phyloP scores from a whole-genome alignment of 2,329 filamentous ascomycete species.

The Venturia asperata region DNA sequence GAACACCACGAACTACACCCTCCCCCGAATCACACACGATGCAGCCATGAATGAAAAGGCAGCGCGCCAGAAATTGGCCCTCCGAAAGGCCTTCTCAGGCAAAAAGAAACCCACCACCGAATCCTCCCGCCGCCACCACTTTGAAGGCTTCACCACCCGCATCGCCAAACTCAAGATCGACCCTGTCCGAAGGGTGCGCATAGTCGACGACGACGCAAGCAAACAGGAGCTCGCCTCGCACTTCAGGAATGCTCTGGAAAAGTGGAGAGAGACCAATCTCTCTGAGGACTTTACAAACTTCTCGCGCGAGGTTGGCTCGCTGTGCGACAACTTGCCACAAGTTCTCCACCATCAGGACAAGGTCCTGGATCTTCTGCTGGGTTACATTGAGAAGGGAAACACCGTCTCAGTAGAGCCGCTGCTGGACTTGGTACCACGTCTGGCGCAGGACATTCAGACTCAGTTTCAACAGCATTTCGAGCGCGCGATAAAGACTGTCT shows the following conservation, averaged over 20 bases:
- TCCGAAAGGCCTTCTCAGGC: conserved; percentile 14
- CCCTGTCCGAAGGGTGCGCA: conserved; percentile 80
- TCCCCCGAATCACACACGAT: not conserved
- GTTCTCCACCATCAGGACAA: conserved; percentile 83
- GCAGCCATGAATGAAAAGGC: conserved; percentile 16
- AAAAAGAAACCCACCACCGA: conserved; percentile 44
- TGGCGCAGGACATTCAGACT: conserved; percentile 85
- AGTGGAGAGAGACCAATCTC: conserved; percentile 89
- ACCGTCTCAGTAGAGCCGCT: conserved; percentile 77
- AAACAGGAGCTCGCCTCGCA: conserved; percentile 74
- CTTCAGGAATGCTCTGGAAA: conserved; percentile 72
- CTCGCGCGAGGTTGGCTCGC: conserved; percentile 62
- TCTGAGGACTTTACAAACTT: conserved; percentile 75
- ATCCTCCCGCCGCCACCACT: conserved; percentile 77
- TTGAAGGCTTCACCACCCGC: conserved; percentile 84
- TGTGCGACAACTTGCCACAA: conserved; percentile 85
- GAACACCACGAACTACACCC: not conserved
- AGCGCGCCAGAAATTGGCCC: conserved; percentile 16
- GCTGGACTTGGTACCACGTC: conserved; percentile 79
- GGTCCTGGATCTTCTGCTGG: conserved; percentile 70
- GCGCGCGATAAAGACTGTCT: conserved; percentile 65
- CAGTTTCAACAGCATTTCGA: conserved; percentile 86
- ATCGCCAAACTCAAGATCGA: conserved; percentile 90
- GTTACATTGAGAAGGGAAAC: conserved; percentile 71
- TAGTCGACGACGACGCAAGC: conserved; percentile 75